Conservation (phyloP, 331 rosid genomes). For the Rhamnella rubrinervis region DNA sequence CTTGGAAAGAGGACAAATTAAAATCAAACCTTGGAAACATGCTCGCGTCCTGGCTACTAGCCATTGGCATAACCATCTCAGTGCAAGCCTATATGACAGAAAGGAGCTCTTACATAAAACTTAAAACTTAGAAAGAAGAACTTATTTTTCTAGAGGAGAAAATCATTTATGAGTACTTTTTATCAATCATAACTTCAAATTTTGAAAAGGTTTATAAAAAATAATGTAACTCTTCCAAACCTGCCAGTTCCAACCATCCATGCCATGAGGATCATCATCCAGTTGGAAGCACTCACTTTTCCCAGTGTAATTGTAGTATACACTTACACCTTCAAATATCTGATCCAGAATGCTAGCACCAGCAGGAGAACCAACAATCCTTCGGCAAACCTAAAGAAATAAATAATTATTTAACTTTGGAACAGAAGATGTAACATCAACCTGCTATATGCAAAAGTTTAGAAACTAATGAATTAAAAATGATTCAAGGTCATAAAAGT, state of each 20-base stretch:
- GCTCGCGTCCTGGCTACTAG: slow-evolving; percentile 53
- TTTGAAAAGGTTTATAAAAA: slow-evolving; percentile 2
- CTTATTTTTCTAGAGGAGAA: neutral
- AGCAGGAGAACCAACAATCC: slow-evolving; percentile 51
- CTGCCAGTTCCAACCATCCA: slow-evolving; percentile 88
- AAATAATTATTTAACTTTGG: slow-evolving; percentile 14
- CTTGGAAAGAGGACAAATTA: slow-evolving; percentile 49
- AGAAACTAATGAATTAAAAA: no score
- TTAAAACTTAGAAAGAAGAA: neutral
- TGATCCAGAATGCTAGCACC: slow-evolving; percentile 58
- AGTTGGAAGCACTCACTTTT: slow-evolving; percentile 59
- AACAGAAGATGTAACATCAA: neutral
- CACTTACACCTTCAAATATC: slow-evolving; percentile 66
- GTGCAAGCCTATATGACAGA: slow-evolving; percentile 65
- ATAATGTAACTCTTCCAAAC: slow-evolving; percentile 31
- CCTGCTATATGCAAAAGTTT: neutral
- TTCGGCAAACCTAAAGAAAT: slow-evolving; percentile 59
- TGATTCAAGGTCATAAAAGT: no score
- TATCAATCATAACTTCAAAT: neutral
- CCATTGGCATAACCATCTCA: slow-evolving; percentile 93
- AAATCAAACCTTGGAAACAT: slow-evolving; percentile 62
- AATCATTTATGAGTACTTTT: neutral
- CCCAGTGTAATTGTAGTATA: slow-evolving; percentile 75
- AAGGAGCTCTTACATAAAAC: neutral
- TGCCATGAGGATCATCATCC: slow-evolving; percentile 77